Base-by-base conservation (phyloP, 164 flowering plant genomes). In the Macadamia tetraphylla region DNA sequence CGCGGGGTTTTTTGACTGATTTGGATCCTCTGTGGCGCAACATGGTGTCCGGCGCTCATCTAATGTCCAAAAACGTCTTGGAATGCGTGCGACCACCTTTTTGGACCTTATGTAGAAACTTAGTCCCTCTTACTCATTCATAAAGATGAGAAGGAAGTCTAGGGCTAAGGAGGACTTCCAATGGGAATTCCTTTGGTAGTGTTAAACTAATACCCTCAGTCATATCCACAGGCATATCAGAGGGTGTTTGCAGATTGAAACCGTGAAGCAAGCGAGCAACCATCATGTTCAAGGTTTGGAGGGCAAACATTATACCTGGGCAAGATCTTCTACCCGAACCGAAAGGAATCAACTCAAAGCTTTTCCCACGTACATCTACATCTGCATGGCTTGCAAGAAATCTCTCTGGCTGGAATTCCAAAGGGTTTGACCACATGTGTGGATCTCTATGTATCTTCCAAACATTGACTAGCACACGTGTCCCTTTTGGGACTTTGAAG, bases 201-300 rank as follows among this genome's bases (percentile, higher is more conserved):
- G 59, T 30, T 15, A 65, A 1, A 11, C 68, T 59, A 9, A 31
- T 18, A 10, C 59, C 60, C 29, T 65, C 68, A 2, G 60, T 65
- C 68, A 65, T 29, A 32, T 53, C 60, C 35, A 65, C 58, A 6
- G 68, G 68, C 23, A 1, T 11, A 29, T 53, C 44, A 2, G 58
- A 29, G 5, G 29, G 68, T n/a, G n/a, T 55, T 23, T 31, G 44
- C 18, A 65, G 14, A 17, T 52, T 23, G 55, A 65, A 65, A 12
- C 58, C 60, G 4, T 35, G 40, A 35, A 35, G 40, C 40, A 35
- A 35, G 40, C 40, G 40, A 35, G 40, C 40, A 35, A 65, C 32
- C 35, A 11, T 18, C 35, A 64, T 12, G 35, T n/a, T 5, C 57
- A 64, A 17, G 56, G 49, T 49, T 2, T 64, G 57, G 18, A 64